Conservation (phyloP, 2,329 filamentous ascomycete genomes). For the Fusarium azukiicola region DNA sequence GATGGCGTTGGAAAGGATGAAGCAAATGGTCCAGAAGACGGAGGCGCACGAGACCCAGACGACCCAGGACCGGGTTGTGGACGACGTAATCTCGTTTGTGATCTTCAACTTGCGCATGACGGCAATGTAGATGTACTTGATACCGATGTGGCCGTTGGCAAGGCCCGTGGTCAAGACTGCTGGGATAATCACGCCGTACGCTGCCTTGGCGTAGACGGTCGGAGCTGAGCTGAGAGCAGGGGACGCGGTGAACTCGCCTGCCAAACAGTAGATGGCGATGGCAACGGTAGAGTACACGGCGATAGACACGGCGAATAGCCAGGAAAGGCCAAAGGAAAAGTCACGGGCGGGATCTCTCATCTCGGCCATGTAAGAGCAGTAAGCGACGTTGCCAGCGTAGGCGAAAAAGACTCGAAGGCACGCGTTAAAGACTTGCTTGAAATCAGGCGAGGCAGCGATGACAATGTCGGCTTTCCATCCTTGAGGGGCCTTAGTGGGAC, state of each 20-base stretch:
- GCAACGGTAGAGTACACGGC: slow-evolving; percentile 39
- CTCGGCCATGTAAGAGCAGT: slow-evolving; percentile 46
- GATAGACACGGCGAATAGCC: slow-evolving; percentile 34
- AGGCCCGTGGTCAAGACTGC: slow-evolving; percentile 43
- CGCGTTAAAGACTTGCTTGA: slow-evolving; percentile 26
- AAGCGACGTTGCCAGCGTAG: slow-evolving; percentile 43
- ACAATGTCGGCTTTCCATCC: slow-evolving; percentile 33
- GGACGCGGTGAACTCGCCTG: slow-evolving; percentile 36
- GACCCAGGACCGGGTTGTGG: slow-evolving; percentile 39
- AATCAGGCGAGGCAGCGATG: slow-evolving; percentile 18
- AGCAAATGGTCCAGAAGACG: slow-evolving; percentile 40
- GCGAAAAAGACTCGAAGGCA: slow-evolving; percentile 41
- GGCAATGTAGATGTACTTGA: slow-evolving; percentile 38
- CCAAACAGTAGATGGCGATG: slow-evolving; percentile 39
- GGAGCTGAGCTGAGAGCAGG: slow-evolving; percentile 44
- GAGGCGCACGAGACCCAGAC: slow-evolving; percentile 43
- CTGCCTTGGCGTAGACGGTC: slow-evolving; percentile 38
- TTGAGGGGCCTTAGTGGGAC: slow-evolving; percentile 5
- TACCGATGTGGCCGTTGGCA: slow-evolving; percentile 42
- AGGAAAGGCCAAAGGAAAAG: slow-evolving; percentile 32
- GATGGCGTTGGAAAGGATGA: slow-evolving; percentile 47
- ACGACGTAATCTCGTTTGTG: slow-evolving; percentile 18
- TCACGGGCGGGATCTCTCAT: slow-evolving; percentile 43
- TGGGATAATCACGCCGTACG: slow-evolving; percentile 44
- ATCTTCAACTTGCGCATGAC: slow-evolving; percentile 17